phyloP scores from a whole-genome alignment of 257 asterid genomes.

The Solanum medicagineum region DNA sequence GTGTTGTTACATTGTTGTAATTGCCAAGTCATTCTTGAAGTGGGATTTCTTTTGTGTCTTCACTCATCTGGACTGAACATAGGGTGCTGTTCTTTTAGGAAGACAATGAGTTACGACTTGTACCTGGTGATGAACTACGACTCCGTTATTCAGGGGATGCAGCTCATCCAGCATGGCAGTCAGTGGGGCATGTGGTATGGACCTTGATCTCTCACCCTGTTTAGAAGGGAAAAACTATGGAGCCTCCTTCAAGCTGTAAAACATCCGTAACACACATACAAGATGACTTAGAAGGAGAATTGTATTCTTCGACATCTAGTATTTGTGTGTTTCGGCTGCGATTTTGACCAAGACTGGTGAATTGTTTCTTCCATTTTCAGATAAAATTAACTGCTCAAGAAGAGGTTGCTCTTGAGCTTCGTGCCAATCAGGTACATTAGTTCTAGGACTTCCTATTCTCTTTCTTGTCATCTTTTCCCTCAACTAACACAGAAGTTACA shows the following conservation, averaged over 20 bases:
- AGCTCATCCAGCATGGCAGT: slow-evolving; percentile 90
- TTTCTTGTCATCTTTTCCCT: not conserved
- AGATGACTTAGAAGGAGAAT: not conserved
- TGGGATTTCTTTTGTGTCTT: not conserved
- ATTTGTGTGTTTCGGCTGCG: not conserved
- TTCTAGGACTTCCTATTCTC: not conserved
- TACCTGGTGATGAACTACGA: slow-evolving; percentile 96
- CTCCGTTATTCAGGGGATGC: slow-evolving; percentile 96
- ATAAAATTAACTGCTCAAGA: slow-evolving; percentile 91
- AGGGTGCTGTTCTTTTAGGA: slow-evolving; percentile 45
- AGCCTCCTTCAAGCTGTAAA: not conserved
- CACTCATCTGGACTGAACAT: not conserved
- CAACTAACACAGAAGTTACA: not conserved
- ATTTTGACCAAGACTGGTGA: not conserved
- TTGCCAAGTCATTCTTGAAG: not conserved
- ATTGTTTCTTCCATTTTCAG: slow-evolving; percentile 22
- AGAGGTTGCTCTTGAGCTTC: slow-evolving; percentile 99
- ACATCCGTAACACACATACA: not conserved
- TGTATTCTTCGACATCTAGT: not conserved
- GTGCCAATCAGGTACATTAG: slow-evolving; percentile 68
- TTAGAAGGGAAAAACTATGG: not conserved
- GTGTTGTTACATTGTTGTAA: not conserved
- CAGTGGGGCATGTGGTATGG: slow-evolving; percentile 97
- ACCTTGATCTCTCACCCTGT: not conserved
- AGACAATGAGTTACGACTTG: slow-evolving; percentile 97